A percentile compares a stretch with the other conserved stretches of the same genome.
Evolutionary conservation across 2,329 filamentous ascomycete genomes (phyloP).

Genomic region (Verticillium klebahnii): DNA sequence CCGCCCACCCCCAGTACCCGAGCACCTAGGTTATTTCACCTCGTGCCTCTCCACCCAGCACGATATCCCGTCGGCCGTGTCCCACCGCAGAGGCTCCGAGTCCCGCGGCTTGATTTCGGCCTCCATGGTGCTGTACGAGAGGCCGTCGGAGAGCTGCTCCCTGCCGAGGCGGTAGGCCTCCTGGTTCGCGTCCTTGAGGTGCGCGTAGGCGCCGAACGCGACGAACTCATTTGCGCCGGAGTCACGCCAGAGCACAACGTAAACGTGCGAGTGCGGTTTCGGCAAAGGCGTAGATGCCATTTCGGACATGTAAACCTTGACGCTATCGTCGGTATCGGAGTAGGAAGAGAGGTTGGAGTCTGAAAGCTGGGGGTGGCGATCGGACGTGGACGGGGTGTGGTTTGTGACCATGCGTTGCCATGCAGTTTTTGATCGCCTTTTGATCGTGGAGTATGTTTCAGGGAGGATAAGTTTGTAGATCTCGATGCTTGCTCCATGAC

Average conservation of each 20-base stretch:
- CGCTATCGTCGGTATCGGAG: background rate
- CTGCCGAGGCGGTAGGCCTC: conserved; percentile 23
- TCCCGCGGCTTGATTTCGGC: background rate
- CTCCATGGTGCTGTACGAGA: background rate
- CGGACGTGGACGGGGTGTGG: background rate
- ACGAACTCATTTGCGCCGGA: conserved; percentile 9
- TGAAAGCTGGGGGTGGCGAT: background rate
- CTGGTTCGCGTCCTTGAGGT: conserved; percentile 29
- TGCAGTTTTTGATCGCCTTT: background rate
- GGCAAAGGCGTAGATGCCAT: background rate
- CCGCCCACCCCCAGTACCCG: too few relatives aligned
- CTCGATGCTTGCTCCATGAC: background rate
- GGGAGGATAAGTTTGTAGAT: background rate
- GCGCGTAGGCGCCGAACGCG: conserved; percentile 25
- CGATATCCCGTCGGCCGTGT: conserved; percentile 26
- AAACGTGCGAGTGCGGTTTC: conserved; percentile 15
- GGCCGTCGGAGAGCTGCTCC: conserved; percentile 18
- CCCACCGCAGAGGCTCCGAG: conserved; percentile 26
- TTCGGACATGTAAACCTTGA: background rate
- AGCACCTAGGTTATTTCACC: conserved; percentile 11
- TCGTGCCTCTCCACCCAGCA: conserved; percentile 33
- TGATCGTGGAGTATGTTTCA: conserved; percentile 4
- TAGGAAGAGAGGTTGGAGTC: background rate
- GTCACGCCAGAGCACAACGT: conserved; percentile 27
- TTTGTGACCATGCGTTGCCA: background rate